Conservation (phyloP, 768 basidiomycete genomes). For the Lenzites betulinus region DNA sequence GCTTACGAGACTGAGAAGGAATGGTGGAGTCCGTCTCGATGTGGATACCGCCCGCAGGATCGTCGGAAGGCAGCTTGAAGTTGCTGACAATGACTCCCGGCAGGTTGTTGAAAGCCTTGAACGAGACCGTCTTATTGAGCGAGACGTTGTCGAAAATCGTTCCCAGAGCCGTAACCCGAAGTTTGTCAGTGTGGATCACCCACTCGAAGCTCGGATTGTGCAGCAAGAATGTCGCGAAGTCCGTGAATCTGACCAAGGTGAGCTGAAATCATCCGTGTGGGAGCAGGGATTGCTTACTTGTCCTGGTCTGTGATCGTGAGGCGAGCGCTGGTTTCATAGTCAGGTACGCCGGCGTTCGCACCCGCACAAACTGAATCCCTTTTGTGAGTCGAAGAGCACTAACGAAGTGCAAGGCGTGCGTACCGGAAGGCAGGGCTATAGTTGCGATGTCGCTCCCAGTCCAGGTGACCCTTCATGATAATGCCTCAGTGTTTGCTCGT, state of each 20-base stretch:
- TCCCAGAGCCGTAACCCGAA: slow-evolving; percentile 65
- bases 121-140: slow-evolving; percentile 58
- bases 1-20: slow-evolving; percentile 66
- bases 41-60: slow-evolving; percentile 67
- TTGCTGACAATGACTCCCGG: slow-evolving; percentile 72
- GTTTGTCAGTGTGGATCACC: slow-evolving; percentile 66
- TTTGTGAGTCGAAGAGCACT: too few relatives aligned
- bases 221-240: slow-evolving; percentile 64
- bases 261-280: not conserved
- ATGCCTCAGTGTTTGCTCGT: not conserved
- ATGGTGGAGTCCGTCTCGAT: slow-evolving; percentile 69
- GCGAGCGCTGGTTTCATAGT: slow-evolving; percentile 54
- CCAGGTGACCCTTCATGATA: slow-evolving; percentile 54
- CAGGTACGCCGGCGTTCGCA: slow-evolving; percentile 66
- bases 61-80: slow-evolving; percentile 69
- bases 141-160: slow-evolving; percentile 68
- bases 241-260: slow-evolving; percentile 50
- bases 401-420: slow-evolving; percentile 9
- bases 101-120: slow-evolving; percentile 72
- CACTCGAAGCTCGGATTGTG: slow-evolving; percentile 67
- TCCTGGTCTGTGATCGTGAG: slow-evolving; percentile 57
- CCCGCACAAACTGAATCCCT: slow-evolving; percentile 57
- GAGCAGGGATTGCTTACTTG: slow-evolving; percentile 38
- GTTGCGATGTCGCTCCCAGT: slow-evolving; percentile 62
- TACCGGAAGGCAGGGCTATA: slow-evolving; percentile 62